Evolutionary conservation across 1,284 basidiomycete genomes (phyloP), one percentile per base, ranked within the genome.

Genomic region (Cutaneotrichosporon arboriforme): DNA sequence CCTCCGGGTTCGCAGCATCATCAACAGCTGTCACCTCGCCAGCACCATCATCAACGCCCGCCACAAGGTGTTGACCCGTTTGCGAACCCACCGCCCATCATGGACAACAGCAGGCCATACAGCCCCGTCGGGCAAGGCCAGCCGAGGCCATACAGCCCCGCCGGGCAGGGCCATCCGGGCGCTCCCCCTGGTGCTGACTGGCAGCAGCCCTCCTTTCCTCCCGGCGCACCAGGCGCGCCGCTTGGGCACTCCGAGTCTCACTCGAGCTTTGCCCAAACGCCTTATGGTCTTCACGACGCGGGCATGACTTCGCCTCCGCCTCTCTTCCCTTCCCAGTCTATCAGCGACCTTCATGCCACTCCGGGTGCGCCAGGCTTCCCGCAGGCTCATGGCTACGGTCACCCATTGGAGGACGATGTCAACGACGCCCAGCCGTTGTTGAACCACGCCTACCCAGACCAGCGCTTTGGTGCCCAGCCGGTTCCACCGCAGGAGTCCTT

Each of bases 381-480:
- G 13, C 18, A 31, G 17, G 18, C 37, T 4, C 26, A 26, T 1
- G 35, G 15, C 17, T 44, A 48, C 37, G 37, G 31, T 18, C 36
- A 45, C 1, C n/a, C 31, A 13, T 59, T 63, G 9, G 55, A 60
- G 4, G 71, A 70, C 43, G 69, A 72, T 52, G 58, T 61, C 33
- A 67, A 64, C 52, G 71, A 73, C 54, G 62, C 64, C 26, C 65
- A 65, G 10, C 71, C 71, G 3, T 55, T 73, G 1, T 48, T 73
- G 0, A 23, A 58, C 4, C 68, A 69, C 39, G 68, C 67, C 8
- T 51, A 54, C 9, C 60, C 64, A 4, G 64, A 67, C 52, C 40
- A 62, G 8, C 34, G 65, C 31, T 66, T 69, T 47, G 26, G 23
- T n/a, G 10, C 26, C 14, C 43, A 45, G 13, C 20, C 43, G 12